phyloP scores from a whole-genome alignment of 192 early-diverging fungal genomes.

The Entrophospora sp. region DNA sequence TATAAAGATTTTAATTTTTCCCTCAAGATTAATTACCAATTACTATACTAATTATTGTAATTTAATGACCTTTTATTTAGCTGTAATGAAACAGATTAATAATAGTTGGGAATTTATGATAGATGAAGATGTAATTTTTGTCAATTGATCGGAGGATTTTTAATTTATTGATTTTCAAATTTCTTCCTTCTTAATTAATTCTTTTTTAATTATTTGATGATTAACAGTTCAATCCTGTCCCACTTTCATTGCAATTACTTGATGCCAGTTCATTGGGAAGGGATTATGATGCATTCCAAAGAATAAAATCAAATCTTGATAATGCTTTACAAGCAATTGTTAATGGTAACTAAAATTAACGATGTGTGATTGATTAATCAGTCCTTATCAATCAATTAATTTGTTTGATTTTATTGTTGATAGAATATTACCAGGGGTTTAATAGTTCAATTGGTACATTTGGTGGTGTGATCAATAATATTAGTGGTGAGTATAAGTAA shows the following conservation, averaged over 20 bases:
- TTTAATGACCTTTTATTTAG: too few species aligned
- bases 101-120: too few species aligned
- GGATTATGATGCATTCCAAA: conserved; percentile 57
- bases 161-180: neutral
- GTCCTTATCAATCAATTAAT: neutral
- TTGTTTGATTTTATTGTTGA: neutral
- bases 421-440: conserved; percentile 74
- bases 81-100: too few species aligned
- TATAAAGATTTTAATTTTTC: too few species aligned
- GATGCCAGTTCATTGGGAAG: conserved; percentile 62
- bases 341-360: too few species aligned
- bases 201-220: neutral
- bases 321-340: conserved; percentile 62
- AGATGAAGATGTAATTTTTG: too few species aligned
- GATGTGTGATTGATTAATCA: neutral
- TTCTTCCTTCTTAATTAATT: neutral
- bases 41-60: too few species aligned
- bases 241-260: conserved; percentile 62
- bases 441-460: conserved; percentile 76
- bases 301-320: conserved; percentile 50
- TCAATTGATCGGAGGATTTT: too few species aligned
- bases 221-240: conserved; percentile 61
- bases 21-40: too few species aligned
- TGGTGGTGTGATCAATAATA: conserved; percentile 64
- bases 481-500: conserved; percentile 36